These are phyloP conservation scores for Gentiana straminea DNA, from an alignment of 257 asterid genomes.

Conservation along the genomic window DNA sequence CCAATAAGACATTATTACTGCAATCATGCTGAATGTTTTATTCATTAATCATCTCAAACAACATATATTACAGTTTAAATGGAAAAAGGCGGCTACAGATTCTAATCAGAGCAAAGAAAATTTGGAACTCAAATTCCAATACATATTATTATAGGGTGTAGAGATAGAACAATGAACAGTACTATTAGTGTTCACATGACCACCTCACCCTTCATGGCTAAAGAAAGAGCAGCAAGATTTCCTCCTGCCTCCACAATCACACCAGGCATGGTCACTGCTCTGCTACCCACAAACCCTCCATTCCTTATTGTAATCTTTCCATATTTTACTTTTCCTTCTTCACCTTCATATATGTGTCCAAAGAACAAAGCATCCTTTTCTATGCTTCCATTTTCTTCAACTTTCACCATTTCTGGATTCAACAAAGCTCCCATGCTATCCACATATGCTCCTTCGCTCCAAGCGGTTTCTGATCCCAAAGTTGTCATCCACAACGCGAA, in stretches of 20 bases:
- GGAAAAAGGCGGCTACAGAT: too few relatives aligned
- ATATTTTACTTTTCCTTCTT: conserved; percentile 51
- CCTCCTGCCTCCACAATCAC: conserved; percentile 37
- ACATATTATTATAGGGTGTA: too few relatives aligned
- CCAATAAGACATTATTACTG: too few relatives aligned
- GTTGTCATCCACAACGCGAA: conserved; percentile 59
- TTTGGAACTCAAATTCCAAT: too few relatives aligned
- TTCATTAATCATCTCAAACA: too few relatives aligned
- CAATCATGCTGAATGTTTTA: too few relatives aligned
- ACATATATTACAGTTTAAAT: too few relatives aligned
- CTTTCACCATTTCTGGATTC: conserved; percentile 49
- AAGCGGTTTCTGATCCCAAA: conserved; percentile 56
- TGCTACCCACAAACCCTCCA: conserved; percentile 49
- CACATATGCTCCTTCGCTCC: conserved; percentile 35
- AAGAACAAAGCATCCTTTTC: conserved; percentile 52
- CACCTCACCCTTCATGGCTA: conserved; percentile 59
- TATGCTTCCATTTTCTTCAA: conserved; percentile 31
- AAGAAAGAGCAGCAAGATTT: conserved; percentile 39
- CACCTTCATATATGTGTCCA: conserved; percentile 68
- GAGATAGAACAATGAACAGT: too few relatives aligned
- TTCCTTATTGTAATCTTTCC: conserved; percentile 37
- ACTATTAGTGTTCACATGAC: conserved; percentile 18
- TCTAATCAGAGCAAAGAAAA: too few relatives aligned
- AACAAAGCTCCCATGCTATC: conserved; percentile 49
- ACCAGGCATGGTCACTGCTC: conserved; percentile 63